phyloP scores from a whole-genome alignment of 2,329 filamentous ascomycete genomes.

The Cladosporium sp. region DNA sequence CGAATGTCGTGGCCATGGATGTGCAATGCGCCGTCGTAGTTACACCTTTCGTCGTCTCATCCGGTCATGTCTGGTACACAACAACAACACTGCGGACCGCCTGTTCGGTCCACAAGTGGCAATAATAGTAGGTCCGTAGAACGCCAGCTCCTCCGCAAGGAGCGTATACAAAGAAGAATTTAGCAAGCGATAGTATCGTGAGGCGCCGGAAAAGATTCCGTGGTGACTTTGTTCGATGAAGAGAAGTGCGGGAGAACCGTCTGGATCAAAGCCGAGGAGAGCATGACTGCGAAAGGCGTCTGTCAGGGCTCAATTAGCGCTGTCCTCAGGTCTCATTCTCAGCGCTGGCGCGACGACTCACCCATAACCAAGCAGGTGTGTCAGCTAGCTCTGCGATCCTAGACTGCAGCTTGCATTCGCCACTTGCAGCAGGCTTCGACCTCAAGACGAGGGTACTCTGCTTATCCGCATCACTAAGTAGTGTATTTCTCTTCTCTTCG shows the following conservation, averaged over 20 bases:
- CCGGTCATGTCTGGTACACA: slow-evolving; percentile 17
- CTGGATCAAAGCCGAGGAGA: slow-evolving; percentile 9
- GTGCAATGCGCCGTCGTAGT: slow-evolving; percentile 1
- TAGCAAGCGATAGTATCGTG: neutral
- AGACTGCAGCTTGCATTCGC: neutral
- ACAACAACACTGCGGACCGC: neutral
- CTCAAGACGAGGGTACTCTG: neutral
- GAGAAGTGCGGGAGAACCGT: slow-evolving; percentile 9
- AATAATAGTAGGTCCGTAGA: neutral
- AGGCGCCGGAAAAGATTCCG: neutral
- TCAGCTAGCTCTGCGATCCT: neutral
- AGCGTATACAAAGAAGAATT: slow-evolving; percentile 13
- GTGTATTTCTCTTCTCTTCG: neutral
- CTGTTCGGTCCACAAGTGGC: slow-evolving; percentile 1
- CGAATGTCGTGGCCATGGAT: neutral
- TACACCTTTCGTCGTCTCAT: slow-evolving; percentile 1
- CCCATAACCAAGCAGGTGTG: neutral
- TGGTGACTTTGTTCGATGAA: neutral
- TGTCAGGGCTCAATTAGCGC: neutral
- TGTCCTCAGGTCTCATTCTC: neutral
- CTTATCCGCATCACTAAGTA: neutral
- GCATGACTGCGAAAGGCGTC: slow-evolving; percentile 5
- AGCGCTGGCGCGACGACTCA: neutral
- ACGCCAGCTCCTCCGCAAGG: neutral
- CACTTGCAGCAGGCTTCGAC: neutral